Evolutionary conservation across 1,284 basidiomycete species (phyloP), one percentile per base, ranked within the genome.

Genomic region (Rhizoctonia solani): DNA sequence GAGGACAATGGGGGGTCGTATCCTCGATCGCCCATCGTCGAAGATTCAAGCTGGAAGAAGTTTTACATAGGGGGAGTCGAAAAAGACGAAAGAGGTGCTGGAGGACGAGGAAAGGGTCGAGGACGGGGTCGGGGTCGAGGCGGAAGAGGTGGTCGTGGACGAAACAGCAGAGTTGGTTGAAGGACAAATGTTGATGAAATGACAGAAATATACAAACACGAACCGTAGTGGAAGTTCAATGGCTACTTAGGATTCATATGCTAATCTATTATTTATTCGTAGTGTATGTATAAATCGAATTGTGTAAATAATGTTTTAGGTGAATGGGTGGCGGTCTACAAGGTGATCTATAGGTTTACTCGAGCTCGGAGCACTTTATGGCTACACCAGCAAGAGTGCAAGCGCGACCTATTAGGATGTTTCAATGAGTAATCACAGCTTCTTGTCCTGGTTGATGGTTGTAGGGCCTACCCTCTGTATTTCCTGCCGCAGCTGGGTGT

Each of bases 1-100:
- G 47, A 53, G 27, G 32, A 23, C 23, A 44, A 37, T 11, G 32
- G 16, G 34, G 37, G 32, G 16, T 25, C 19, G 1, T 63, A 63
- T 21, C 59, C 59, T 23, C 46, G 49, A 5, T 41, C 37, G 14
- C 59, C 59, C 3, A 25, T 63, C 8, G 30, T 63, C 1, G 49
- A 63, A 25, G 59, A 63, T 29, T 53, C 59, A 34, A 63, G 59
- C 46, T 63, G 59, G 59, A 50, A 63, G n/a, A 47, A 47, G 16
- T 63, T 63, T 23, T 63, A 63, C 32, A 46, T 49, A 3, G 39
- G 25, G 4, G 58, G 49, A 3, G 49, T 30, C 21, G 59, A 49
- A 14, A 44, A 42, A 21, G 27, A 59, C 13, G 44, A 19, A 47
- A 29, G 42, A 2, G 41, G 37, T 4, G 55, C 23, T 4, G 41